Percentiles rank a stretch among this genome's conserved stretches.
Conservation (phyloP, 129 eudicot species). For the Centrapalus pauciflorus region DNA sequence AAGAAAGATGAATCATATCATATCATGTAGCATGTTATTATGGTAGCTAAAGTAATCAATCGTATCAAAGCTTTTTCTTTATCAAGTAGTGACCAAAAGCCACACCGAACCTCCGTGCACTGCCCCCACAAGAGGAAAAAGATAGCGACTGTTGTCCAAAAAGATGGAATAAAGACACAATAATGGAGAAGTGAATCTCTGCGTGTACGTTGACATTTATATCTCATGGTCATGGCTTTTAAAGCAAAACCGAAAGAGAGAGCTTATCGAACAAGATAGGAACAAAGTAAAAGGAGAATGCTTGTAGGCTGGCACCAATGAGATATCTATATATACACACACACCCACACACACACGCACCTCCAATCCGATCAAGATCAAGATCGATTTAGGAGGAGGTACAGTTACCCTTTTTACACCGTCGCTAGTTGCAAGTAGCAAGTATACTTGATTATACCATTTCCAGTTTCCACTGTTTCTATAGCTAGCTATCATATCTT, state of each 20-base stretch:
- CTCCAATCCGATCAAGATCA: too few species aligned
- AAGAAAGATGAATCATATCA: background rate
- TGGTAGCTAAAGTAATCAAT: background rate
- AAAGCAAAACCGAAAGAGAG: background rate
- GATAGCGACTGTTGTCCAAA: slow-evolving; percentile 16
- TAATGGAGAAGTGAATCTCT: slow-evolving; percentile 20
- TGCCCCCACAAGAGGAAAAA: background rate
- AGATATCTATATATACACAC: too few species aligned
- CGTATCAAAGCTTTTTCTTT: slow-evolving; percentile 13
- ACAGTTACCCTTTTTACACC: slow-evolving; percentile 1
- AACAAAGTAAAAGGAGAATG: background rate
- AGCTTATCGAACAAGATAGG: background rate
- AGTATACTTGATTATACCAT: background rate
- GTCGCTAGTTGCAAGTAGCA: background rate
- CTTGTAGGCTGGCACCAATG: slow-evolving; percentile 27
- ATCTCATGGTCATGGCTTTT: background rate
- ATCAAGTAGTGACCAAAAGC: slow-evolving; percentile 1
- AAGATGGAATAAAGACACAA: background rate
- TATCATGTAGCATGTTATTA: background rate
- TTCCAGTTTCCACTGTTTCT: background rate
- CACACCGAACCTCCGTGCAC: slow-evolving; percentile 1
- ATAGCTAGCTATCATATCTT: too few species aligned
- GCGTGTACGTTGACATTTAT: slow-evolving; percentile 3
- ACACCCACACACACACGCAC: too few species aligned
- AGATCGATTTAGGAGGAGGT: background rate